Base-by-base conservation (phyloP, 1,284 basidiomycete genomes). In the Cystobasidiaceae sp. region DNA sequence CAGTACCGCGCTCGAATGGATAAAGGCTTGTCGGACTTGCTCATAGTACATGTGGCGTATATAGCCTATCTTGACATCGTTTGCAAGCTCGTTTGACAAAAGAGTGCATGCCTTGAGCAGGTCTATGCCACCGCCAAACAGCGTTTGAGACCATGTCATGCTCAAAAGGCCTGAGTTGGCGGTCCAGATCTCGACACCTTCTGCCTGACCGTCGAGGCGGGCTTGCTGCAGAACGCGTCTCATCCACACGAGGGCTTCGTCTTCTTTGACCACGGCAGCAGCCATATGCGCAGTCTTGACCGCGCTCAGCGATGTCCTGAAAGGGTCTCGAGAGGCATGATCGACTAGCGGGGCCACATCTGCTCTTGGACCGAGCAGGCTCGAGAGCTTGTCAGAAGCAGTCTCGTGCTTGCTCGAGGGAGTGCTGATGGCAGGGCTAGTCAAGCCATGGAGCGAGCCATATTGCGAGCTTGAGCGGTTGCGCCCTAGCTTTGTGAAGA, bases 371-470 rank as follows among this genome's bases (percentile, higher is more conserved):
- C 51, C 58, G 25, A 64, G 52, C 61, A 64, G 46, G 61, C 61
- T 64, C 21, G 61, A 64, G 3, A 64, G 52, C 51, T 25, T 56
- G 33, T 50, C 48, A 25, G 46, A 44, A 13, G 61, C 61, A 17
- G 28, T 44, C 25, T 64, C 61, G 39, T 64, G 52, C 44, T 45
- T 64, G 7, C 51, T 28, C 17, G 61, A 51, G n/a, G 61, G 61
- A 7, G 61, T 64, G 30, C 51, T 55, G 13, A 44, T 44, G 2
- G 51, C 41, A 56, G 51, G 55, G 44, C 61, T 51, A 23, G 61
- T 37, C 15, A 49, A 19, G 41, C 54, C 45, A 23, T 56, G 37
- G 23, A 56, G 41, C 8, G 54, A 56, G 7, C 54, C 54, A 56
- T 56, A 44, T 32, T 56, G 54, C 30, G 54, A 56, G 32, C 39